Evolutionary conservation across 169 alveolate species (phyloP), one percentile per base, ranked within the genome.

Genomic region (Cyclospora cayetanensis): DNA sequence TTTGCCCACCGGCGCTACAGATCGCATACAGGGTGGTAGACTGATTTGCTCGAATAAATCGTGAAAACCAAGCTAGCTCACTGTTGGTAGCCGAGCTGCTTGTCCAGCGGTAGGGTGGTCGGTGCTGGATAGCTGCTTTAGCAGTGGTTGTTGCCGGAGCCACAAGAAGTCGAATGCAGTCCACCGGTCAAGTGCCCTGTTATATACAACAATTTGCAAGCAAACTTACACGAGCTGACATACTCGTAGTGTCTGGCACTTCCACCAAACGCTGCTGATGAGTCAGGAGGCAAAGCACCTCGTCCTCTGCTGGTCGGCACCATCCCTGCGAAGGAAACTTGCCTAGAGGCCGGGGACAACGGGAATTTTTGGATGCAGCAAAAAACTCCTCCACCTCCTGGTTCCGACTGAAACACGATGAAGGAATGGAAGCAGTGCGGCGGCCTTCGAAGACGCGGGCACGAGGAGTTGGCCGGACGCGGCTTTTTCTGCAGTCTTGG

Each of bases 81-180:
- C 52, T 80, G 70, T 80, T 74, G 60, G 7, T 46, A 7, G 15
- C n/a, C 60, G 60, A 15, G 7, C 60, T 11, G n/a, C 60, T 11
- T 46, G 60, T 15, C 15, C 60, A 46, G 89, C 89, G 52, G 89
- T 80, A 74, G 89, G 25, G 43, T 34, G 89, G 53, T 52, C 55
- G 41, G 76, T 52, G 46, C 63, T 52, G 89, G 12, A 80, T 52
- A 63, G 52, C 89, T 80, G 72, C 89, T 70, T 46, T 80, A 63
- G 89, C 89, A 80, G 89, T 63, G 76, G 74, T 65, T 80, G 72
- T 53, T 50, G 89, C 89, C n/a, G n/a, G n/a, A 80, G 70, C 76
- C 89, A 63, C 74, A 53, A 70, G 29, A 63, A 50, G 89, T 80
- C 27, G 68, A 53, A 52, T 65, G 39, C 86, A 50, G 89, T 52